phyloP scores from a whole-genome alignment of 495 filamentous ascomycete genomes.

The Lasiosphaeriaceae sp. region DNA sequence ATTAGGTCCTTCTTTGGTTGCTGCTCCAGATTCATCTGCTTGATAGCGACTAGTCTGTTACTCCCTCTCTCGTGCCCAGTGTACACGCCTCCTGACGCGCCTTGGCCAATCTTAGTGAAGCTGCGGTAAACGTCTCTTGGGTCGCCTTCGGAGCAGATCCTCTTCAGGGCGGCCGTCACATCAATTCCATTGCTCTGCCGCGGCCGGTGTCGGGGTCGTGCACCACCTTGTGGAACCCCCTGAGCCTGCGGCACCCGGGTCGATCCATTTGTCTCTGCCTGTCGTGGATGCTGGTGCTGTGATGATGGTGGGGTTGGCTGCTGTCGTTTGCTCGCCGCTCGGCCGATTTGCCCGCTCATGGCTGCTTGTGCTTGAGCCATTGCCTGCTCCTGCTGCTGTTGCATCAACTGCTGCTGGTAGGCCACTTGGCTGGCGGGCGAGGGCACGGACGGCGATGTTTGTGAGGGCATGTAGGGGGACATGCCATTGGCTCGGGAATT shows the following conservation, averaged over 20 bases:
- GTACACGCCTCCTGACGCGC: conserved; percentile 92
- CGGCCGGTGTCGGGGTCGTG: conserved; percentile 70
- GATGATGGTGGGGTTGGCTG: conserved; percentile 49
- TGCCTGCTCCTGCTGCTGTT: conserved; percentile 72
- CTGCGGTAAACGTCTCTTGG: conserved; percentile 82
- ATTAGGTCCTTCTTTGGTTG: conserved; percentile 99
- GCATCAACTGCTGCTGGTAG: conserved; percentile 68
- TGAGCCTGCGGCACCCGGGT: conserved; percentile 43
- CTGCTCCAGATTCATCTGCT: conserved; percentile 98
- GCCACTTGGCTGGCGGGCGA: conserved; percentile 31
- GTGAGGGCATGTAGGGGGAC: conserved; percentile 38
- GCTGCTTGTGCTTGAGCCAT: conserved; percentile 69
- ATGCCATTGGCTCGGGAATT: conserved; percentile 49
- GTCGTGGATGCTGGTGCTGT: conserved; percentile 53
- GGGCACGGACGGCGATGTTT: conserved; percentile 25
- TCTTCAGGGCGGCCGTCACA: conserved; percentile 74
- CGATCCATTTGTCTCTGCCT: conserved; percentile 54
- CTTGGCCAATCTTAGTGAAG: conserved; percentile 94
- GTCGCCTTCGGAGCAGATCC: conserved; percentile 85
- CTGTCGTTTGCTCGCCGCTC: conserved; percentile 61
- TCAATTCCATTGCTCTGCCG: conserved; percentile 72
- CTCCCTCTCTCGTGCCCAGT: conserved; percentile 82
- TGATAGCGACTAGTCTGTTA: conserved; percentile 91
- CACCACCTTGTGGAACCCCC: conserved; percentile 41
- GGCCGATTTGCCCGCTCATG: conserved; percentile 54